Percentiles rank a stretch among this genome's conserved stretches.
phyloP scores from a whole-genome alignment of 768 basidiomycete species.

The Amanita exitialis region DNA sequence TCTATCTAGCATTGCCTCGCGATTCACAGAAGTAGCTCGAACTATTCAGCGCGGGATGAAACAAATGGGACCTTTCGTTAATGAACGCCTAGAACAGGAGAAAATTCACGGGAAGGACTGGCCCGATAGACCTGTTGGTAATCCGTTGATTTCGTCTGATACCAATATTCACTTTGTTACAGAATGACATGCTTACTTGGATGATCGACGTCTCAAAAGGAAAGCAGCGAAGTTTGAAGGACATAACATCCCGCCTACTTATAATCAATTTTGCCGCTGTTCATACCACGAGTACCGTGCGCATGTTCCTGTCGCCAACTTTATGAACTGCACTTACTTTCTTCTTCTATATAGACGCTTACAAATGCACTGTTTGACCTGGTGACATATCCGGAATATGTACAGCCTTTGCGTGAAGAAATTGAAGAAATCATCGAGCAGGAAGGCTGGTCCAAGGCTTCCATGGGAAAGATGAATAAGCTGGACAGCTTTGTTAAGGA shows the following conservation, averaged over 20 bases:
- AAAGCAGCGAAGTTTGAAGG: slow-evolving; percentile 15
- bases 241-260: slow-evolving; percentile 24
- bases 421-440: slow-evolving; percentile 23
- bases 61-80: slow-evolving; percentile 18
- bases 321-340: neutral
- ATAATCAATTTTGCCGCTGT: slow-evolving; percentile 31
- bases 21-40: slow-evolving; percentile 7
- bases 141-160: neutral
- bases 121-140: slow-evolving; percentile 20
- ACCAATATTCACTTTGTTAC: neutral
- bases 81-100: slow-evolving; percentile 15
- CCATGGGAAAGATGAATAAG: slow-evolving; percentile 27
- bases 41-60: slow-evolving; percentile 10
- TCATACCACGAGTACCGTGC: slow-evolving; percentile 32
- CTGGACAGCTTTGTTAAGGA: slow-evolving; percentile 38
- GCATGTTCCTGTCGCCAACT: too few relatives aligned
- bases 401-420: slow-evolving; percentile 30
- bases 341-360: slow-evolving; percentile 19
- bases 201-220: slow-evolving; percentile 27
- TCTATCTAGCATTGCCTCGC: slow-evolving; percentile 9
- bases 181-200: slow-evolving; percentile 41
- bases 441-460: slow-evolving; percentile 27
- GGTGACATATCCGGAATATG: slow-evolving; percentile 22
- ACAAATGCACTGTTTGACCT: slow-evolving; percentile 27
- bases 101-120: slow-evolving; percentile 17